Percentiles rank a stretch among this genome's conserved stretches.
phyloP scores from a whole-genome alignment of 176 grass and related monocot genomes.

The Musa troglodytarum region DNA sequence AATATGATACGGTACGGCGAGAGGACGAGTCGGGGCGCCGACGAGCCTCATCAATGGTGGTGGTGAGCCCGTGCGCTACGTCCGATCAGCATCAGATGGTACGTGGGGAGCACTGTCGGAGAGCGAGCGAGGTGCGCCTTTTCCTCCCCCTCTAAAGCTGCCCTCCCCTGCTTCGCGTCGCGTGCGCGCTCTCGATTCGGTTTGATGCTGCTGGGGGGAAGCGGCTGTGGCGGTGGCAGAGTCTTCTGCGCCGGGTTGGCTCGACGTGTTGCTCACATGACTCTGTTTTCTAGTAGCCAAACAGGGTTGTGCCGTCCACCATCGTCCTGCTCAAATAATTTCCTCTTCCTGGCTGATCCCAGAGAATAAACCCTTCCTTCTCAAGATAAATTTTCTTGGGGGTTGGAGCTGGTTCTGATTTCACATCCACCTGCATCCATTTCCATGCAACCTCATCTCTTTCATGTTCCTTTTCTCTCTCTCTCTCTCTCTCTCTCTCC shows the following conservation, averaged over 20 bases:
- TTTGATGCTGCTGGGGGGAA: background rate
- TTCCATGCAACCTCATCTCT: too few species aligned
- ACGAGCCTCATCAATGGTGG: background rate
- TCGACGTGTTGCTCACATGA: conserved; percentile 9
- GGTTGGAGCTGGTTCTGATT: too few species aligned
- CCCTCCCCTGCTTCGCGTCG: background rate
- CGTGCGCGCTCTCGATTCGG: background rate
- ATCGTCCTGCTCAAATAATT: background rate
- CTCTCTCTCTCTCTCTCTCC: too few species aligned
- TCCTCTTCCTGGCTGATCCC: background rate
- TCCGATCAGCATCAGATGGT: background rate
- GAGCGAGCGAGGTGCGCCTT: background rate
- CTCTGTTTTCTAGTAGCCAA: background rate
- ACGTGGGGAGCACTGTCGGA: background rate
- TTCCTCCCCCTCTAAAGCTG: background rate
- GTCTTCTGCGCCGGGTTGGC: background rate
- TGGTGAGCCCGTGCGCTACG: background rate
- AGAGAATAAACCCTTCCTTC: background rate
- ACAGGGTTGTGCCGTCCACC: background rate
- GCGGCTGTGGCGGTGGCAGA: background rate
- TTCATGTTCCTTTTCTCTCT: too few species aligned
- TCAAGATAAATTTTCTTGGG: too few species aligned
- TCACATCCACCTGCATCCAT: too few species aligned
- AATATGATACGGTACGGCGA: background rate
- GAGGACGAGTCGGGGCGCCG: background rate